Base-by-base conservation (phyloP, 306 rosid genomes). In the Bauhinia variegata region DNA sequence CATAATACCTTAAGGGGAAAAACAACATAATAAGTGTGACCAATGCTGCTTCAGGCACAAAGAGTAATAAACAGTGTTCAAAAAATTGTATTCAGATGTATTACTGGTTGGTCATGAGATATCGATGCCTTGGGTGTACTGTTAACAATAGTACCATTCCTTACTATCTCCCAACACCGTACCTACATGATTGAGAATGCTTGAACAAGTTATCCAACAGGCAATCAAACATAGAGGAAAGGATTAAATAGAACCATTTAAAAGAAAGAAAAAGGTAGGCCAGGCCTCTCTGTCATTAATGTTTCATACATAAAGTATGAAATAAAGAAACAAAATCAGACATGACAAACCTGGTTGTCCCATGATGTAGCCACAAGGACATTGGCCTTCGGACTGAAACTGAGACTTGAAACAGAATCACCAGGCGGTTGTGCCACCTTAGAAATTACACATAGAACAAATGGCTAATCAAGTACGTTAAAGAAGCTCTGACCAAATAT, bases 61-160 rank as follows among this genome's bases (percentile, higher is more conserved):
- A 50, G 28, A 43, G 9, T 5, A 60, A n/a, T n/a, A n/a, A n/a
- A n/a, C n/a, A 32, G 9, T 36, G 6, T 8, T 37, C 61, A 63
- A 49, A 6, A 30, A 52, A 31, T 16, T 18, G 28, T 9, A 42
- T 10, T 23, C 15, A 34, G 36, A 46, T 56, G 53, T 14, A 30
- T 65, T 88, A 86, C 97, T 65, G 97, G 96, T 5, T 88, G 88
- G 56, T 88, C 97, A 8, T 88, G 95, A 34, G 91, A 75, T 66
- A 91, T 91, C 7, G 91, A 85, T 62, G 96, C 91, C 80, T 88
- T 86, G 60, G 96, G 91, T 16, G 89, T 68, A 68, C 82, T 88
- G 51, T 12, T 82, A 50, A 88, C 11, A 74, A 42, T 77, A 74
- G 76, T 68, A 17, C 89, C 89, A 70, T 81, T 91, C 65, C 74